Evolutionary conservation across 2,329 filamentous ascomycete genomes (phyloP), one percentile per base, ranked within the genome.

Genomic region (Rugonectria rugulosa): DNA sequence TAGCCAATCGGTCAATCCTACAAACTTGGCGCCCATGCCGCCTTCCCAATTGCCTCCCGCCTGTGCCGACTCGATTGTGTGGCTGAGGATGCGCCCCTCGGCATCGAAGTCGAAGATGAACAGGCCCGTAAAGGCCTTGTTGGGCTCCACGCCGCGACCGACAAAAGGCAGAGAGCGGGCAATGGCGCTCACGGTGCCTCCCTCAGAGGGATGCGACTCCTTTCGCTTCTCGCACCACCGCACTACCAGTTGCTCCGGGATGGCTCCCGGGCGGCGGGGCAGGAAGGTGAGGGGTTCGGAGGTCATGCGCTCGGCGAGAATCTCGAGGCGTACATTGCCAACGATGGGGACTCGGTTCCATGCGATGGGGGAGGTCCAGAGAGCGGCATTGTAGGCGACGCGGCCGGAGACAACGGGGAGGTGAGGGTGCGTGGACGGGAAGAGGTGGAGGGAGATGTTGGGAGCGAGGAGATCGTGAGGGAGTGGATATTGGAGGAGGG

Each of bases 101-200:
- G 86, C 81, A 69, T 98, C 95, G 71, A 99, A 99, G 62, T 96
- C 91, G 72, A 99, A 99, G 56, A 97, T 88, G 74, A 98, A 99
- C 10, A 98, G 75, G 0, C 95, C 95, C 1, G 88, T 91, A 66
- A 98, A 98, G 68, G 93, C 89, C 68, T 90, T 88, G 57, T 84
- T 84, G 44, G 85, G 82, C 52, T 85, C 83, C 4, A 68, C 73
- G 4, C 67, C 70, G 17, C 64, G 61, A 5, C 62, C 62, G 24
- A 56, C 29, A 37, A 73, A 69, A 15, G 67, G 65, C 11, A 63
- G 80, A 74, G 15, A 83, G 79, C 45, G 84, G 66, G 68, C 76
- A 61, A 74, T 74, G 60, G 75, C 77, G 58, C 65, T 31, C 75
- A 77, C 5, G 74, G 78, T 21, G 72, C 46, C 24, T 7, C 46